phyloP scores from a whole-genome alignment of 345 rosid species.

The Salix udensis region DNA sequence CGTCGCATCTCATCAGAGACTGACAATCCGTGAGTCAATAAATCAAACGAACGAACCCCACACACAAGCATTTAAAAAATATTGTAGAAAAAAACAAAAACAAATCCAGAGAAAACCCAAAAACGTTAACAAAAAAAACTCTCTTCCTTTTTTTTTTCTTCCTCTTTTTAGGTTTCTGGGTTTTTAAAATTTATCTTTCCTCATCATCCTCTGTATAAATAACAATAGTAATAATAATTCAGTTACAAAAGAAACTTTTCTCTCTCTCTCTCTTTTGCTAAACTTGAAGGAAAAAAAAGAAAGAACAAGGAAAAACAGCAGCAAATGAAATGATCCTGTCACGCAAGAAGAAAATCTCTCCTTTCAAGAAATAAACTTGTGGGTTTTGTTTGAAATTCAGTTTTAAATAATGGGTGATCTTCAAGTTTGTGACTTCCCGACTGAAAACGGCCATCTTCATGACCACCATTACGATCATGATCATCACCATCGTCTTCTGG shows the following conservation, averaged over 20 bases:
- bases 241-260: neutral
- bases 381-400: neutral
- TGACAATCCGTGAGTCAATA: neutral
- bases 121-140: too few species aligned
- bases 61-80: neutral
- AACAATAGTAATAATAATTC: neutral
- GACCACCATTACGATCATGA: constrained; percentile 2
- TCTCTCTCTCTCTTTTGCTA: neutral
- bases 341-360: neutral
- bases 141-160: too few species aligned
- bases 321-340: neutral
- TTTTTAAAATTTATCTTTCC: too few species aligned
- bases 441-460: neutral
- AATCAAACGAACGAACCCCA: neutral
- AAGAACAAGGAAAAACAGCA: neutral
- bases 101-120: neutral
- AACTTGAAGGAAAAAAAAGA: neutral
- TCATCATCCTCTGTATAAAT: too few species aligned
- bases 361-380: neutral
- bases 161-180: too few species aligned
- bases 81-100: neutral
- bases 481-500: neutral
- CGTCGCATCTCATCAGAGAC: neutral
- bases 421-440: constrained; percentile 8
- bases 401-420: constrained; percentile 2